Evolutionary conservation across 2,329 filamentous ascomycete species (phyloP), one percentile per base, ranked within the genome.

Genomic region (Trichoderma oligosporum): DNA sequence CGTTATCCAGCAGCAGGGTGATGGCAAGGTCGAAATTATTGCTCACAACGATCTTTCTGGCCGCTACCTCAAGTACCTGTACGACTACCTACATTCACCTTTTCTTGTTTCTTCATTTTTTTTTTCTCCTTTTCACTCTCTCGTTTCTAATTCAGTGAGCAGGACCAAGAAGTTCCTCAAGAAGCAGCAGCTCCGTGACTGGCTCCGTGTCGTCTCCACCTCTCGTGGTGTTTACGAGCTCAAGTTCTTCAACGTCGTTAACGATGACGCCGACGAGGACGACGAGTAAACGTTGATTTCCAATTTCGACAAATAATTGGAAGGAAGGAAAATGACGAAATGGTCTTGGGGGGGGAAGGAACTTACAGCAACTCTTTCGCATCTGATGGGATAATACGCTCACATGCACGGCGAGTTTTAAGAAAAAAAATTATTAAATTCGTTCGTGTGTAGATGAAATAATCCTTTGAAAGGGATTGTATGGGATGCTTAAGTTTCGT

Each of bases 151-250:
- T n/a, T 2, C 2, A 12, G 29, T 7, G 20, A 38, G 16, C 61
- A 96, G 91, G 77, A 99, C 94, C 78, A 99, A 99, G 91, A 99
- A 99, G 86, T 99, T 96, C 88, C 88, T 99, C 80, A 99, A 99
- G 91, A 99, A 99, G 90, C 91, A 97, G 85, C 93, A 97, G 86
- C 90, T 99, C 76, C 91, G 94, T 82, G 94, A 99, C 85, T 99
- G 94, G 94, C 89, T 99, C 74, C 92, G 94, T 73, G 93, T 99
- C 71, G 94, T 99, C 74, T 95, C 91, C 70, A 97, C 93, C 76
- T 91, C 89, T 77, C 93, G 93, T 83, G 93, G 94, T 75, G 92
- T 97, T 67, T 99, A 99, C 84, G 92, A 97, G 85, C 88, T 99
- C 80, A 92, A 96, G 84, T 99, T 99, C 92, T 99, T 96, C 91